Base-by-base conservation (phyloP, 345 rosid species). In the Arabis alpina region DNA sequence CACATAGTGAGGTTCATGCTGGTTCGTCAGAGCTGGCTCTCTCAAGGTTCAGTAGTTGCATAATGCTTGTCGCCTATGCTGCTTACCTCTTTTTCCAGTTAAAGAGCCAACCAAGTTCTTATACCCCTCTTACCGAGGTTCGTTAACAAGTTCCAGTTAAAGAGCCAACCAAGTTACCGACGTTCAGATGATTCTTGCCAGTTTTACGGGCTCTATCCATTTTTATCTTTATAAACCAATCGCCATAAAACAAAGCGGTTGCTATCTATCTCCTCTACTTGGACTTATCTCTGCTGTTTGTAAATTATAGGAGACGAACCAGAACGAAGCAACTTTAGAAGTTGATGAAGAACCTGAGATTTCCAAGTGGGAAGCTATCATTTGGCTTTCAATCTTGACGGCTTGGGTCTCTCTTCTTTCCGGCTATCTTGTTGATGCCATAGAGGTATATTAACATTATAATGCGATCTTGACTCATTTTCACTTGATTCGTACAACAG, bases 41-140 rank as follows among this genome's bases (percentile, higher is more conserved):
- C 54, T 93, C 98, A 37, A 93, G 98, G 77, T 93, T 93, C 80
- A 93, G 89, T 75, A 93, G 98, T 73, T 90, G 97, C 54, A 43
- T 93, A 62, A 93, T 93, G 98, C 97, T 91, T 15, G 53, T 91
- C 54, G 97, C 90, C 12, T 93, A 93, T 74, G 92, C 77, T 61
- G 91, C 94, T 48, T 93, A 87, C 77, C 92, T 91, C 27, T 82
- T 85, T 76, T 93, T 85, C 82, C 98, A 93, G 79, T 75, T 93
- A 57, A 93, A 82, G 70, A 68, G 77, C 61, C 92, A 81, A 61
- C 81, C 61, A 5, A 81, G 83, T 74, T 66, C 47, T 58, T 91
- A 87, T 63, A 61, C 60, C 27, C 85, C 92, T 44, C 71, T 87
- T 44, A 59, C 43, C 16, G 91, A 87, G 96, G 98, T 90, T 64